Evolutionary conservation across 2,329 filamentous ascomycete species (phyloP), one percentile per base, ranked within the genome.

Genomic region (Trichoderma citrinoviride): DNA sequence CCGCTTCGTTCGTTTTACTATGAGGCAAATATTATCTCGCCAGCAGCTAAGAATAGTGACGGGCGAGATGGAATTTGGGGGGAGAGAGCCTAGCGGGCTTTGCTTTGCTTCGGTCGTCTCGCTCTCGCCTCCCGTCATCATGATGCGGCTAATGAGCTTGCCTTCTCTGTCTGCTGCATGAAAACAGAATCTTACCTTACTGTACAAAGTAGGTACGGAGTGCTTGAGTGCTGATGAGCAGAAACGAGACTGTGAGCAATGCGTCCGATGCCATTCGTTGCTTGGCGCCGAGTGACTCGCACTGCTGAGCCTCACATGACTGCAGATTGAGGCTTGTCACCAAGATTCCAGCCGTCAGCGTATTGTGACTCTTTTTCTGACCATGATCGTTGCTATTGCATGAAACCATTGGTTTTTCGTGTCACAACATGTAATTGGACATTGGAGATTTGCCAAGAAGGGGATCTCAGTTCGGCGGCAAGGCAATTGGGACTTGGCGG

Each of bases 71-170:
- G 41, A 37, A 55, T 40, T 41, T 14, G 33, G 23, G 41, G 54
- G 54, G 41, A n/a, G 47, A 46, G 27, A 53, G 58, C 21, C 25
- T 46, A 40, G 58, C 40, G 49, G 41, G 40, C n/a, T 46, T 37
- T 37, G 12, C 33, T 37, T 37, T 3, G 33, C 10, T n/a, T n/a
- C n/a, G n/a, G n/a, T n/a, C n/a, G n/a, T n/a, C n/a, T n/a, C n/a
- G n/a, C n/a, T n/a, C n/a, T 37, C 27, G 40, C n/a, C 58, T 62
- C 58, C 58, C 58, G 58, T 62, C 58, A 62, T 53, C 58, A 61
- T 53, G n/a, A 46, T 61, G 58, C 47, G 21, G 33, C 47, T 53
- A 61, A 40, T 14, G 19, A 14, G 33, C 21, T 60, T n/a, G 33
- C 33, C 33, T 37, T 8, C 10, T 14, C 33, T 12, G 12, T 8